phyloP scores from a whole-genome alignment of 306 rosid species.

The Sindora glabra region DNA sequence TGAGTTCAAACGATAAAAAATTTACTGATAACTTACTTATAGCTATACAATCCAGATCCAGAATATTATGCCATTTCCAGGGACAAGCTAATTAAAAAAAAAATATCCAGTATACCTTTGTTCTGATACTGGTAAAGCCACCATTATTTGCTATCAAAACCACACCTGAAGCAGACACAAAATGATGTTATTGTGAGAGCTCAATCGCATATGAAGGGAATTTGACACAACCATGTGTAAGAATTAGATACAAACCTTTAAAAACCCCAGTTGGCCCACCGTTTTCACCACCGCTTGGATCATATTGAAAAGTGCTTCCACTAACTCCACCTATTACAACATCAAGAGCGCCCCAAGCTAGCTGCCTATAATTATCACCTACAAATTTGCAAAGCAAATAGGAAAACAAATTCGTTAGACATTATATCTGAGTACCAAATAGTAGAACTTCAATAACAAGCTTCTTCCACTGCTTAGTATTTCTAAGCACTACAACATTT shows the following conservation, averaged over 20 bases:
- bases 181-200: slow-evolving; percentile 14
- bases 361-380: slow-evolving; percentile 49
- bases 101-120: slow-evolving; percentile 61
- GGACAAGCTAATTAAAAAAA: neutral
- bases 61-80: neutral
- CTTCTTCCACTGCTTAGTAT: neutral
- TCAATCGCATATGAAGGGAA: slow-evolving; percentile 2
- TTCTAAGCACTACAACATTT: neutral
- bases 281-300: slow-evolving; percentile 65
- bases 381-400: slow-evolving; percentile 17
- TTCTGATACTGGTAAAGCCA: slow-evolving; percentile 85
- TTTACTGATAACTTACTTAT: neutral
- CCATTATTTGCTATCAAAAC: slow-evolving; percentile 87
- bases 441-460: too few relatives aligned
- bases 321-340: slow-evolving; percentile 99
- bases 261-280: slow-evolving; percentile 76
- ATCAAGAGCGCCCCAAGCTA: slow-evolving; percentile 90
- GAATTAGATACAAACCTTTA: slow-evolving; percentile 51
- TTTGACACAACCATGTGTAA: neutral
- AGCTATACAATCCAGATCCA: neutral
- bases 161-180: slow-evolving; percentile 51
- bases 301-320: slow-evolving; percentile 75
- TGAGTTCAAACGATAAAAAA: neutral
- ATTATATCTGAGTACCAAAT: neutral
- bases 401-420: neutral